Base-by-base conservation (phyloP, 1,284 basidiomycete species). In the Marasmius sp. region DNA sequence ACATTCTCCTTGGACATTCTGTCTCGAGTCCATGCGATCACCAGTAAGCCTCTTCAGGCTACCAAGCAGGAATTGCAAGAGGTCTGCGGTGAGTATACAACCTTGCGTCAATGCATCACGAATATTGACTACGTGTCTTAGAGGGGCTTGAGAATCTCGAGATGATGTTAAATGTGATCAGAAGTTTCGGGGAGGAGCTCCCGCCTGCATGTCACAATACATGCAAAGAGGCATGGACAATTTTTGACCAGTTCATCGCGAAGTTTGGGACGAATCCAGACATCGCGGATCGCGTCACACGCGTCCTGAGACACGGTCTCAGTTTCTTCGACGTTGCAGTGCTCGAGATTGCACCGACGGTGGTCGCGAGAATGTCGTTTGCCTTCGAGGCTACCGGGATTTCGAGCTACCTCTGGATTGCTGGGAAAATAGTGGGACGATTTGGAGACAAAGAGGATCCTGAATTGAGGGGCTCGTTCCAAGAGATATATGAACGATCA, bases 321-420 rank as follows among this genome's bases (percentile, higher is more conserved):
- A 84, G 83, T 45, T 87, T 99, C 69, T 99, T 97, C 74, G 89
- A 88, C 11, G 72, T 81, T 45, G 76, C 87, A 0, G 86, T 89
- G 1, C 79, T 91, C 57, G 79, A 88, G 2, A 81, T 96, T 48
- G 81, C 93, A 9, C 84, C 93, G 20, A 79, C 87, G 0, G 79
- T 97, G 0, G 73, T 98, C 52, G 81, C 84, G 16, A 83, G 94
- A 56, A 89, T 98, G 87, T 83, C 89, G 0, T 69, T 82, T 5
- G 84, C 85, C 12, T 99, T 98, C 70, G 91, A 94, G 66, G 76
- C 81, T 16, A 94, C 93, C 0, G 93, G 93, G 0, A 89, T 89
- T 69, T 86, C 96, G 0, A 91, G 93, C 67, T 98, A 95, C 75
- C 75, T 98, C 12, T 99, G 97, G 97, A 95, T 99, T 65, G 87